A percentile compares a stretch with the other conserved stretches of the same genome.
Conservation (phyloP, 2,329 filamentous ascomycete genomes). For the Pseudodiploospora longispora region DNA sequence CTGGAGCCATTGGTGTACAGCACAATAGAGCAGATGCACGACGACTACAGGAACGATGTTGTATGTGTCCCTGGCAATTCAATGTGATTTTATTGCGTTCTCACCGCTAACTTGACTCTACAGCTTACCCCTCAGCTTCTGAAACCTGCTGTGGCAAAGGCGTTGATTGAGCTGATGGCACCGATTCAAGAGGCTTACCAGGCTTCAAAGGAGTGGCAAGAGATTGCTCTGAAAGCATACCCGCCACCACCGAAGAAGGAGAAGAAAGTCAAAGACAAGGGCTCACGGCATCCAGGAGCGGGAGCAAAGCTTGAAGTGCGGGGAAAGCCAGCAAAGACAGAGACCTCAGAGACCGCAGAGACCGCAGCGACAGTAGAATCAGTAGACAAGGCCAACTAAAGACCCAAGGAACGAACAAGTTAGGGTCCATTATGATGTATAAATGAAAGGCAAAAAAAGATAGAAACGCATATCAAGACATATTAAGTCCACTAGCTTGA, state of each 20-base stretch:
- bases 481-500: no score
- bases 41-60: conserved; percentile 72
- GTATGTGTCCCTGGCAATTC: conserved; percentile 38
- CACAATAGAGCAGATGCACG: conserved; percentile 64
- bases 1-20: conserved; percentile 71
- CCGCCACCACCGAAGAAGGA: conserved; percentile 63
- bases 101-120: not conserved
- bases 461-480: no score
- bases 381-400: no score
- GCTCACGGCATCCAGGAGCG: conserved; percentile 51
- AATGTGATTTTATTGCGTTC: not conserved
- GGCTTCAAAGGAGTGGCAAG: conserved; percentile 68
- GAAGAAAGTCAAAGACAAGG: conserved; percentile 72
- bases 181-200: conserved; percentile 72
- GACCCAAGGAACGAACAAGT: no score
- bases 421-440: no score
- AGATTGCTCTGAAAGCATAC: conserved; percentile 64
- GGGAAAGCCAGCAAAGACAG: no score
- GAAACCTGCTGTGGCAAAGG: conserved; percentile 74
- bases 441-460: no score
- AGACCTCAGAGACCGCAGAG: no score
- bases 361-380: no score
- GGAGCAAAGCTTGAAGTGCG: no score
- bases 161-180: conserved; percentile 63
- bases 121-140: conserved; percentile 73